A percentile compares a stretch with the other conserved stretches of the same genome.
Evolutionary conservation across 192 early-diverging fungal genomes (phyloP).

Genomic region (Coemansia sp.): DNA sequence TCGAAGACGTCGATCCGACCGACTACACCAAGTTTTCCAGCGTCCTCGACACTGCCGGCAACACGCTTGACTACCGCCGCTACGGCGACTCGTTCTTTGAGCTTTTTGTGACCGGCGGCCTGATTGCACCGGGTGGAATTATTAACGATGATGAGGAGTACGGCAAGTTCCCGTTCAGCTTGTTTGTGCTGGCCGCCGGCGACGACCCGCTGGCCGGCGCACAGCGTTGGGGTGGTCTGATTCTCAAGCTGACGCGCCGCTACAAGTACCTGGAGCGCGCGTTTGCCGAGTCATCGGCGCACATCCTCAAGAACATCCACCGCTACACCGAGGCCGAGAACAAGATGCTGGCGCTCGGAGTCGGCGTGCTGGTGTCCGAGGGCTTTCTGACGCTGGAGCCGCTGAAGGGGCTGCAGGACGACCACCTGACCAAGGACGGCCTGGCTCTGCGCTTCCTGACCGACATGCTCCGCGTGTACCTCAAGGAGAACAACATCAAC

Average conservation of each 20-base stretch:
- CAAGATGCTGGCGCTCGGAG: conserved; percentile 72
- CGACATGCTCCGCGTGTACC: conserved; percentile 72
- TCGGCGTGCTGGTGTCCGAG: conserved; percentile 67
- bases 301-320: conserved; percentile 86
- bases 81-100: conserved; percentile 96
- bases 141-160: conserved; percentile 66
- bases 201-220: conserved; percentile 58
- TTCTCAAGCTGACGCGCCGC: conserved; percentile 85
- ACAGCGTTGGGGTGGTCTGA: conserved; percentile 74
- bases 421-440: conserved; percentile 93
- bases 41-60: conserved; percentile 74
- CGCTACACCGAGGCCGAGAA: conserved; percentile 77
- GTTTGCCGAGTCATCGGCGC: conserved; percentile 80
- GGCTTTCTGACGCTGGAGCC: conserved; percentile 69
- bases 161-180: conserved; percentile 74
- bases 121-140: conserved; percentile 59
- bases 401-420: conserved; percentile 77
- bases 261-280: conserved; percentile 89
- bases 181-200: conserved; percentile 31
- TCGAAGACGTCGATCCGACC: conserved; percentile 50
- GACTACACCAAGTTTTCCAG: conserved; percentile 71
- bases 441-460: conserved; percentile 80
- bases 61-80: conserved; percentile 90
- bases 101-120: conserved; percentile 85
- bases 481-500: conserved; percentile 70